Conservation (phyloP, 331 rosid species). For the Cucumis variabilis region DNA sequence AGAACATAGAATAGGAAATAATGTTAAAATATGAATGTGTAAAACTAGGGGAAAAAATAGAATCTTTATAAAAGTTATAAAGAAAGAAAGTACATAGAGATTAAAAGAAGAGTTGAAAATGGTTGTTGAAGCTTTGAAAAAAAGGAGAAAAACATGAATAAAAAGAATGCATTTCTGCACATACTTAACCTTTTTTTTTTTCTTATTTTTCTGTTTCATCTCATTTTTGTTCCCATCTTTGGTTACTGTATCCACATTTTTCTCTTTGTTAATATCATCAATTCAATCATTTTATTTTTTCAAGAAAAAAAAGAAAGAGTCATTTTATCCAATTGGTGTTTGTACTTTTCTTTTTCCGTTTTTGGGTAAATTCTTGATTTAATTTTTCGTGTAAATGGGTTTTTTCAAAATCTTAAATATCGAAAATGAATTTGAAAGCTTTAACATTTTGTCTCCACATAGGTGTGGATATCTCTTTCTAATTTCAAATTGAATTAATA, state of each 20-base stretch:
- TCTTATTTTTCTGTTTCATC: neutral
- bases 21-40: neutral
- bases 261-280: neutral
- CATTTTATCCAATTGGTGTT: neutral
- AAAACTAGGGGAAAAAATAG: neutral
- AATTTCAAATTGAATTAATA: neutral
- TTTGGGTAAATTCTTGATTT: neutral
- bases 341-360: neutral
- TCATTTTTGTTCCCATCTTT: neutral
- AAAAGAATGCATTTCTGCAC: slow-evolving; percentile 10
- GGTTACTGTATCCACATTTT: neutral
- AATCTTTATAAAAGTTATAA: neutral
- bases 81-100: neutral
- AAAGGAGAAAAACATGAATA: neutral
- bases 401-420: neutral
- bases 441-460: neutral
- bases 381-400: neutral
- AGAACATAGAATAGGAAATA: neutral
- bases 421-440: neutral
- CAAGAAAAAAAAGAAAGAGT: too few species aligned
- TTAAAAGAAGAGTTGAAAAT: slow-evolving; percentile 8
- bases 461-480: neutral
- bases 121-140: slow-evolving; percentile 16
- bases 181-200: neutral
- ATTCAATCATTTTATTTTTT: neutral